Conservation (phyloP, 2,329 filamentous ascomycete species). For the Diaporthe capsici region DNA sequence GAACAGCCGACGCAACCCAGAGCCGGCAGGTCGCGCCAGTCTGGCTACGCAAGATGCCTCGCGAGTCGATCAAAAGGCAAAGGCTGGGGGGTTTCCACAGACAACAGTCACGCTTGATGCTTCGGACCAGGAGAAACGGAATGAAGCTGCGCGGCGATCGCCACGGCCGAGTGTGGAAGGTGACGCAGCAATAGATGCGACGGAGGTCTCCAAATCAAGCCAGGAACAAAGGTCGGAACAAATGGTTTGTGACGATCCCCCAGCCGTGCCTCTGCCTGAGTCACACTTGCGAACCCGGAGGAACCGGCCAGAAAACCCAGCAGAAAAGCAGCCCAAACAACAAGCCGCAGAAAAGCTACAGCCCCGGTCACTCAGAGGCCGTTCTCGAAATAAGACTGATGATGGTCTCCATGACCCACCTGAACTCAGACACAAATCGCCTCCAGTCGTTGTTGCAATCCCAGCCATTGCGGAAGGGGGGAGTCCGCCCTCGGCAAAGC, state of each 20-base stretch:
- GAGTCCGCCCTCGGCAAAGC: background rate
- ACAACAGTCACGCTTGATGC: background rate
- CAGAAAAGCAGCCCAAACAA: background rate
- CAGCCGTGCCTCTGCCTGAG: background rate
- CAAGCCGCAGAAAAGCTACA: background rate
- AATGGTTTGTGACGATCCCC: background rate
- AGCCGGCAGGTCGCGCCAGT: background rate
- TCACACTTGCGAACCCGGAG: background rate
- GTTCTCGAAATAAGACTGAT: background rate
- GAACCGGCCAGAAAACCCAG: background rate
- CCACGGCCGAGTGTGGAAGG: background rate
- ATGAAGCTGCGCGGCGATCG: background rate
- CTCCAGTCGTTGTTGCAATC: background rate
- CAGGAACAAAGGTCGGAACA: background rate
- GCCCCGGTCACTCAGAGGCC: background rate
- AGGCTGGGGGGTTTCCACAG: background rate
- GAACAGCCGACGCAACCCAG: background rate
- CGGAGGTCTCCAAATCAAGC: background rate
- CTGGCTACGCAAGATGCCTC: slow-evolving; percentile 12
- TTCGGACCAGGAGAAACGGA: background rate
- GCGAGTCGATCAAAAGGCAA: background rate
- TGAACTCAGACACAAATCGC: background rate
- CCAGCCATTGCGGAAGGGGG: background rate
- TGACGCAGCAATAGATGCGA: background rate
- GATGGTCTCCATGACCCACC: background rate